phyloP scores from a whole-genome alignment of 2,329 filamentous ascomycete species.

The Curvularia verruculosa region DNA sequence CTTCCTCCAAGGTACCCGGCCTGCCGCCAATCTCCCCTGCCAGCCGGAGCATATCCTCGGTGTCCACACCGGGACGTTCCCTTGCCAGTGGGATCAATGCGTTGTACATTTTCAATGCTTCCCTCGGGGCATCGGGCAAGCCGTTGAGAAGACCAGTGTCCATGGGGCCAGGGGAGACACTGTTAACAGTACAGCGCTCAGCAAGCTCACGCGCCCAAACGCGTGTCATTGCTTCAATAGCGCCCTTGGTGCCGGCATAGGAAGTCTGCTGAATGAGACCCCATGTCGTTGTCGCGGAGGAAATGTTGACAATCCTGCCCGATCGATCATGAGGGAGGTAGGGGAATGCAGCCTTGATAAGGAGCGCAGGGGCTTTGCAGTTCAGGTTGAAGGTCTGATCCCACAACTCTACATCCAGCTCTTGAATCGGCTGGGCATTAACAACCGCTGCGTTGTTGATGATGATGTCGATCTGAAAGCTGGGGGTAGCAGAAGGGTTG shows the following conservation, averaged over 20 bases:
- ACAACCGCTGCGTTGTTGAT: slow-evolving; percentile 15
- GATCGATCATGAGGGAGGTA: slow-evolving; percentile 12
- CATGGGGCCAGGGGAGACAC: slow-evolving; percentile 12
- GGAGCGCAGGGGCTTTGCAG: slow-evolving; percentile 14
- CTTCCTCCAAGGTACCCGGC: slow-evolving; percentile 13
- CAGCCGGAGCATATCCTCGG: slow-evolving; percentile 6
- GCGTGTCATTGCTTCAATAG: slow-evolving; percentile 16
- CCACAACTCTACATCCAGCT: slow-evolving; percentile 12
- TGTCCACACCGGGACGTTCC: slow-evolving; percentile 10
- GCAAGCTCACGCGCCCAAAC: slow-evolving; percentile 13
- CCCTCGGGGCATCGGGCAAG: slow-evolving; percentile 5
- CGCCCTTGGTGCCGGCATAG: slow-evolving; percentile 13
- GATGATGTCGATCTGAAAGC: slow-evolving; percentile 14
- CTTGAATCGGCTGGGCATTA: slow-evolving; percentile 13
- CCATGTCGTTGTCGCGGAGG: slow-evolving; percentile 14
- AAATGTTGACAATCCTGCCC: slow-evolving; percentile 15
- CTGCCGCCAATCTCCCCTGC: slow-evolving; percentile 13
- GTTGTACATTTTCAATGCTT: slow-evolving; percentile 12
- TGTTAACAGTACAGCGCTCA: slow-evolving; percentile 13
- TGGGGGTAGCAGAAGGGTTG: slow-evolving; percentile 4
- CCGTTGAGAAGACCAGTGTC: slow-evolving; percentile 13
- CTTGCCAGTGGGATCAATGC: slow-evolving; percentile 10
- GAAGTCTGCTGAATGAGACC: slow-evolving; percentile 15
- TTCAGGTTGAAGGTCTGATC: slow-evolving; percentile 15
- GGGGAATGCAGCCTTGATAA: slow-evolving; percentile 11